Evolutionary conservation across 2,329 filamentous ascomycete genomes (phyloP).

Genomic region (Xylaria sp.): DNA sequence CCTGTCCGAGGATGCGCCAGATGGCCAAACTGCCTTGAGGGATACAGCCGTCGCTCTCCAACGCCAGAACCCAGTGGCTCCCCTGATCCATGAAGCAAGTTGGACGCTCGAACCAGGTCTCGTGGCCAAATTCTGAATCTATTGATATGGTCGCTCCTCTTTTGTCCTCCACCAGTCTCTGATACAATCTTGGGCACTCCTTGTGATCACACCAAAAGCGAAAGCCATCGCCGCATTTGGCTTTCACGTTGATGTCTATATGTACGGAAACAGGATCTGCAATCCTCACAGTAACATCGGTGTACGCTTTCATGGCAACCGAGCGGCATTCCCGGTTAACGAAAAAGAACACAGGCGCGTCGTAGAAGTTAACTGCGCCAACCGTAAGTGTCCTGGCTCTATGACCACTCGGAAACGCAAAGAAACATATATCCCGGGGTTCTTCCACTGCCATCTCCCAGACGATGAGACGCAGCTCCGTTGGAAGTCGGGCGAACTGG

Average conservation of each 20-base stretch:
- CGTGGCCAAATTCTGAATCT: too few relatives aligned
- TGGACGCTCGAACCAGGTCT: too few relatives aligned
- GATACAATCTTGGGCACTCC: too few relatives aligned
- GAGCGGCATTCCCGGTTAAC: constrained; percentile 11
- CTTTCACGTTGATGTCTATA: neutral
- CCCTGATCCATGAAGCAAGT: too few relatives aligned
- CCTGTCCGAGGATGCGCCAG: too few relatives aligned
- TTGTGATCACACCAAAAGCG: neutral
- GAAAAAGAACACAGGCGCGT: constrained; percentile 22
- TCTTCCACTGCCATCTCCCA: constrained; percentile 10
- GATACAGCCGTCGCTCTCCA: neutral
- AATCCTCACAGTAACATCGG: neutral
- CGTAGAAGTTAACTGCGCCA: neutral
- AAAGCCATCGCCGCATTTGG: neutral
- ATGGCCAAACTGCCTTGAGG: too few relatives aligned
- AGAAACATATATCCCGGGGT: neutral
- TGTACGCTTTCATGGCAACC: neutral
- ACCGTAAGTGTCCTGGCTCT: neutral
- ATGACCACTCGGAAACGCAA: neutral
- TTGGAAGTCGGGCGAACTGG: constrained; percentile 1
- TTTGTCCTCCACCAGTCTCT: too few relatives aligned
- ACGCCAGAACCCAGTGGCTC: neutral
- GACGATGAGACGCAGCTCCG: constrained; percentile 6
- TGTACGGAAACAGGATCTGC: too few relatives aligned
- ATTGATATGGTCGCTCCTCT: too few relatives aligned